Evolutionary conservation across 768 basidiomycete species (phyloP).

Genomic region (Chalciporus sphaerocephalus): DNA sequence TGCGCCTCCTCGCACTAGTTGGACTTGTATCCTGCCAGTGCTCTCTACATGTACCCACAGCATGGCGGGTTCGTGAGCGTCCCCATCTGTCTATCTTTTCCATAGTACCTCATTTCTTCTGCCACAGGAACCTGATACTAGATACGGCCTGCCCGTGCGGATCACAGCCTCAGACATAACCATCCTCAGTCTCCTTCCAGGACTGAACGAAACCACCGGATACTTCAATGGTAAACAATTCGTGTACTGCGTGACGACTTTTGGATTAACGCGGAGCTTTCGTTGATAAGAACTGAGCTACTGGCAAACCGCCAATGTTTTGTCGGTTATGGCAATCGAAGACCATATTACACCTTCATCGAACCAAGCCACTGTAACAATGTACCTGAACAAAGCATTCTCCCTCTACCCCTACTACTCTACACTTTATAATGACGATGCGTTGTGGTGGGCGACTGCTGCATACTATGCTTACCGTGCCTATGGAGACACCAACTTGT

Average conservation of each 20-base stretch:
- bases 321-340: constrained; percentile 44
- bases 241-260: neutral
- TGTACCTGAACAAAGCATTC: constrained; percentile 7
- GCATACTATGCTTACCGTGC: constrained; percentile 47
- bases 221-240: constrained; percentile 40
- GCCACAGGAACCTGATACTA: constrained; percentile 40
- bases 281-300: constrained; percentile 40
- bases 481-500: constrained; percentile 40
- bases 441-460: constrained; percentile 50
- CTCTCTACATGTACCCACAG: constrained; percentile 38
- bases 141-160: constrained; percentile 35
- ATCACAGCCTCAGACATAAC: constrained; percentile 41
- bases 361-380: constrained; percentile 6
- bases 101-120: neutral
- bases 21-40: constrained; percentile 32
- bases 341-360: constrained; percentile 1
- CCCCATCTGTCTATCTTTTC: neutral
- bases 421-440: constrained; percentile 20
- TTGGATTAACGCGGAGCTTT: neutral
- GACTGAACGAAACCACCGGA: constrained; percentile 34
- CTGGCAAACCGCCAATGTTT: constrained; percentile 52
- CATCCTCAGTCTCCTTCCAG: constrained; percentile 39
- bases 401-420: constrained; percentile 7
- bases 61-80: constrained; percentile 40
- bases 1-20: constrained; percentile 2